Evolutionary conservation across 768 basidiomycete genomes (phyloP).

Genomic region (Dendrothele bispora): DNA sequence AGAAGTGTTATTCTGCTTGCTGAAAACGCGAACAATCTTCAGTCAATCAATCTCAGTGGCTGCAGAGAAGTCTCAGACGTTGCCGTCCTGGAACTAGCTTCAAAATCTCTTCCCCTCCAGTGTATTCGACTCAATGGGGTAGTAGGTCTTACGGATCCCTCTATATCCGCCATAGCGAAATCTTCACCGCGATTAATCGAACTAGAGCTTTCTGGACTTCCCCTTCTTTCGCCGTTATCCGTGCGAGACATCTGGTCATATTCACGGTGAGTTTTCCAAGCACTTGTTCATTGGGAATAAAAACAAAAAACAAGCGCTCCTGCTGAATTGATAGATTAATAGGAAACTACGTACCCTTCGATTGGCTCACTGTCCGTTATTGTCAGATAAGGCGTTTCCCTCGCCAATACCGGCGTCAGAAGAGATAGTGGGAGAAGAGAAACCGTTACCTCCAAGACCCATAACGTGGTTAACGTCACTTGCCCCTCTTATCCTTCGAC

Average conservation of each 20-base stretch:
- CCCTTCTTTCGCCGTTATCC: conserved; percentile 64
- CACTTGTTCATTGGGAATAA: no score
- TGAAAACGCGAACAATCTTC: conserved; percentile 59
- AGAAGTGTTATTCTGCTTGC: conserved; percentile 66
- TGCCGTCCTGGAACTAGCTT: conserved; percentile 72
- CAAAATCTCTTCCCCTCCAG: conserved; percentile 65
- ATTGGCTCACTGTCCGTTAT: conserved; percentile 70
- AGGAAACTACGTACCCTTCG: conserved; percentile 75
- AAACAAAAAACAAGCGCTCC: no score
- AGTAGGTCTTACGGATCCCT: conserved; percentile 55
- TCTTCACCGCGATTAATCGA: conserved; percentile 78
- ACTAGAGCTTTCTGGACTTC: conserved; percentile 74
- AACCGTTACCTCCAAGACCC: conserved; percentile 57
- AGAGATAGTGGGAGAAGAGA: conserved; percentile 31
- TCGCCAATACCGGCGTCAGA: conserved; percentile 33
- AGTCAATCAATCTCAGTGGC: conserved; percentile 73
- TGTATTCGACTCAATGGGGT: conserved; percentile 76
- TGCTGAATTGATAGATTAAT: conserved; percentile 11
- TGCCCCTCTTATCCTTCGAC: conserved; percentile 63
- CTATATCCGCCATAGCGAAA: conserved; percentile 69
- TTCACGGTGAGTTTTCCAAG: conserved; percentile 50
- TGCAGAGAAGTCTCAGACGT: conserved; percentile 78
- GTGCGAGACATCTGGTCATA: conserved; percentile 82
- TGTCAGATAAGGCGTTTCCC: conserved; percentile 84
- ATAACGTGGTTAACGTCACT: conserved; percentile 60